These are phyloP conservation scores for Exophiala dermatitidis DNA, from an alignment of 2,329 filamentous ascomycete genomes.

Conservation along the genomic window DNA sequence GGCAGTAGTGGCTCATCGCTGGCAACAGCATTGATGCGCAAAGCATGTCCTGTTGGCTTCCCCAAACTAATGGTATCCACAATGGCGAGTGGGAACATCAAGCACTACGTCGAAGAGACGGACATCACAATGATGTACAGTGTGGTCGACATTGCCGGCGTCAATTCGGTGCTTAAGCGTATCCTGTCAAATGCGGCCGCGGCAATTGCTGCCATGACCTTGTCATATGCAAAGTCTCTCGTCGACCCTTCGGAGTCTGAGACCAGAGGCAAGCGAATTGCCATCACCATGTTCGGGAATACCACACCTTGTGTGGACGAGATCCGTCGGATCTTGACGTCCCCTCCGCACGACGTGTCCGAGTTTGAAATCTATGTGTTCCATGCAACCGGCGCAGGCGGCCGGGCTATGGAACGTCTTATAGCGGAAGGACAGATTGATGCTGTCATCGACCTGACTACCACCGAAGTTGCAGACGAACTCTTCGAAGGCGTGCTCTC, in stretches of 20 bases:
- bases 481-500: slow-evolving; percentile 57
- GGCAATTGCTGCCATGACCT: slow-evolving; percentile 54
- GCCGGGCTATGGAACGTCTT: slow-evolving; percentile 61
- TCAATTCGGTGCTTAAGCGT: slow-evolving; percentile 52
- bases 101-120: slow-evolving; percentile 57
- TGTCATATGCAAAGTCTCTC: slow-evolving; percentile 33
- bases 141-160: slow-evolving; percentile 62
- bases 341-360: slow-evolving; percentile 24
- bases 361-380: slow-evolving; percentile 57
- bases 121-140: slow-evolving; percentile 66
- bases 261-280: slow-evolving; percentile 45
- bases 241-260: slow-evolving; percentile 6
- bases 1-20: slow-evolving; percentile 59
- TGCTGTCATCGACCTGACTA: slow-evolving; percentile 63
- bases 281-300: slow-evolving; percentile 68
- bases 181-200: slow-evolving; percentile 58
- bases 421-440: slow-evolving; percentile 53
- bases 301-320: slow-evolving; percentile 59
- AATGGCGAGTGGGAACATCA: slow-evolving; percentile 59
- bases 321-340: slow-evolving; percentile 37
- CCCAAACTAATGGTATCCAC: slow-evolving; percentile 66
- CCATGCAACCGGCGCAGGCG: slow-evolving; percentile 63
- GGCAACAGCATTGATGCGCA: slow-evolving; percentile 54
- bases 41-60: slow-evolving; percentile 53
- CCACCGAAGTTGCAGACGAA: slow-evolving; percentile 60